Evolutionary conservation across 345 rosid genomes (phyloP), one percentile per base, ranked within the genome.

Genomic region (Eucalyptus marginata): DNA sequence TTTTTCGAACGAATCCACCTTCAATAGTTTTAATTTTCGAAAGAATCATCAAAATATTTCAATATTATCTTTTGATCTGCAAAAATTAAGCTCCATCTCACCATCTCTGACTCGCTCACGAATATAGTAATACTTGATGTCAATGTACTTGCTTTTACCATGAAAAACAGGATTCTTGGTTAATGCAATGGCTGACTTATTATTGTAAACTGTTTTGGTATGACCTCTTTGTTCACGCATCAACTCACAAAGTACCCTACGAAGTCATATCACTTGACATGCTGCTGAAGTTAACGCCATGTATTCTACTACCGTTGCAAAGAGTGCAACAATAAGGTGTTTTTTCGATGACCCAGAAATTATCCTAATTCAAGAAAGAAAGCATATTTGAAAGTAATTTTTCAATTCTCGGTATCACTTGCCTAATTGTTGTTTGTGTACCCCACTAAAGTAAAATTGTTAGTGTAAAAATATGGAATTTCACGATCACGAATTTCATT

Each of bases 71-170:
- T 62, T 62, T 1, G 8, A 62, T 62, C 1, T 29, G 0, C 68
- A 62, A 13, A n/a, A n/a, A 59, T 59, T 59, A 59, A 27, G 33
- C 16, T 27, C 16, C 14, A 62, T 62, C 68, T 62, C 31, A 62
- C 31, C 68, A 62, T 62, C 15, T 29, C 0, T 13, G 0, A 62
- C 31, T 62, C 3, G 1, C 33, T 62, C 68, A 29, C 0, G 1
- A 62, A 29, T 29, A 13, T 62, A 27, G 31, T 62, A 29, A 62
- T 62, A 62, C 15, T 29, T 62, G 4, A 62, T 62, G 4, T 62
- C 17, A 10, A 1, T 27, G 7, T 29, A 8, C 17, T 62, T 62
- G 68, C 4, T 1, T 13, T 6, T 62, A 62, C 1, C 15, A 13
- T 62, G n/a, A 62, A 62, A 62, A 62, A 62, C 4, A 29, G 68